A percentile compares a stretch with the other conserved stretches of the same genome.
These are phyloP conservation scores for Xylariaceae sp. DNA, from an alignment of 2,329 filamentous ascomycete genomes.

Conservation along the genomic window DNA sequence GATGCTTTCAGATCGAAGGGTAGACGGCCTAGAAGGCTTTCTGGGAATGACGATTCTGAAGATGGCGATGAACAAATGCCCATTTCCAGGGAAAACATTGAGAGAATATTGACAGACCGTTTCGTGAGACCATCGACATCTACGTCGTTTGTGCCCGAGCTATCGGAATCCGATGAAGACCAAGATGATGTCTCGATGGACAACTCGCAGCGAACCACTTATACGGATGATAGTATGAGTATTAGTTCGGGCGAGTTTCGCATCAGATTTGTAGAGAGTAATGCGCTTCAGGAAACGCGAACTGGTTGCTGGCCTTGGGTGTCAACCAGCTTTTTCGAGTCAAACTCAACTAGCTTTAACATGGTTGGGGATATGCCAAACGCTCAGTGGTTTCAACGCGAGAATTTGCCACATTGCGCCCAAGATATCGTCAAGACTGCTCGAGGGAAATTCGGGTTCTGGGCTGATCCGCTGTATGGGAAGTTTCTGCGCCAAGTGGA, in stretches of 20 bases:
- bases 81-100: neutral
- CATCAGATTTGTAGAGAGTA: conserved; percentile 3
- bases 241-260: neutral
- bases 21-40: neutral
- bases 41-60: neutral
- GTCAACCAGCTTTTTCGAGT: conserved; percentile 17
- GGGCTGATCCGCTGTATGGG: conserved; percentile 28
- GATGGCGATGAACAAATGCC: neutral
- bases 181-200: conserved; percentile 13
- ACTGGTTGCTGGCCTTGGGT: conserved; percentile 19
- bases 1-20: neutral
- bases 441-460: conserved; percentile 20
- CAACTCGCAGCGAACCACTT: conserved; percentile 5
- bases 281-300: conserved; percentile 6
- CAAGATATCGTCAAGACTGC: conserved; percentile 28
- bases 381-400: conserved; percentile 19
- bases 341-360: conserved; percentile 13
- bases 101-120: conserved; percentile 1
- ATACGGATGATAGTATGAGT: conserved; percentile 11
- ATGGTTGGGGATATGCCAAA: conserved; percentile 17
- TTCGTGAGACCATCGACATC: conserved; percentile 19
- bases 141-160: conserved; percentile 18
- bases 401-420: conserved; percentile 29
- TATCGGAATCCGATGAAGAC: conserved; percentile 19
- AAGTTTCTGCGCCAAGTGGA: conserved; percentile 35